These are phyloP conservation scores for Penicillium cataractarum DNA, from an alignment of 495 filamentous ascomycete genomes.

Conservation along the genomic window DNA sequence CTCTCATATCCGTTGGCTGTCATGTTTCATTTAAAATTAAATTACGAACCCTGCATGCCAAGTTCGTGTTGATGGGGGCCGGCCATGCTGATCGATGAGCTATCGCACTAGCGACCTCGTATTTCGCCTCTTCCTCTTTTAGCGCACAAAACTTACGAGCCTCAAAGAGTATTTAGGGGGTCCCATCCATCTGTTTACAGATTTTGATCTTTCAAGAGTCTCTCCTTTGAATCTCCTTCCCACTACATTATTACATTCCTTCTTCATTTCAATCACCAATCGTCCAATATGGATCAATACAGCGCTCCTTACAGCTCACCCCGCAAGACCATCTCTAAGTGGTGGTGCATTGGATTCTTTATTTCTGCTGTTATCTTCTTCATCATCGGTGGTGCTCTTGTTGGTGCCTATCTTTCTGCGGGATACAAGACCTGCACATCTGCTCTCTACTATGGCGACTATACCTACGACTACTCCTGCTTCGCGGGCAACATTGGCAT, in stretches of 20 bases:
- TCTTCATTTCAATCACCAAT: not conserved
- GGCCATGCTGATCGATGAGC: not conserved
- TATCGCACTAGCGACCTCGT: not conserved
- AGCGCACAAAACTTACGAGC: conserved; percentile 1
- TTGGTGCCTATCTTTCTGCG: conserved; percentile 18
- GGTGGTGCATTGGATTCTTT: conserved; percentile 28
- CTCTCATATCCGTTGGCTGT: not conserved
- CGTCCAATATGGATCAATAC: not conserved
- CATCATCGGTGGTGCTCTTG: conserved; percentile 27
- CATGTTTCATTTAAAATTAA: conserved; percentile 1
- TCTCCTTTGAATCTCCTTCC: not conserved
- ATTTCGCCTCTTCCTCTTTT: not conserved
- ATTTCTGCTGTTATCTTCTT: conserved; percentile 26
- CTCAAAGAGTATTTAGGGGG: conserved; percentile 4
- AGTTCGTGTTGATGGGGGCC: not conserved
- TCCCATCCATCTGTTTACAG: not conserved
- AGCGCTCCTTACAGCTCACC: not conserved
- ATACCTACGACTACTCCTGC: conserved; percentile 15
- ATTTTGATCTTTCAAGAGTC: not conserved
- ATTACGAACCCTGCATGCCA: not conserved
- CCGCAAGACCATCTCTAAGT: conserved; percentile 12
- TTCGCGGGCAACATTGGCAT: conserved; percentile 12
- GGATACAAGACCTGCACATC: conserved; percentile 13
- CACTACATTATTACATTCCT: not conserved
- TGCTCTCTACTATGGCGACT: conserved; percentile 8